Percentiles rank a stretch among this genome's conserved stretches.
phyloP scores from a whole-genome alignment of 768 basidiomycete species.

The Multifurca ochricompacta region DNA sequence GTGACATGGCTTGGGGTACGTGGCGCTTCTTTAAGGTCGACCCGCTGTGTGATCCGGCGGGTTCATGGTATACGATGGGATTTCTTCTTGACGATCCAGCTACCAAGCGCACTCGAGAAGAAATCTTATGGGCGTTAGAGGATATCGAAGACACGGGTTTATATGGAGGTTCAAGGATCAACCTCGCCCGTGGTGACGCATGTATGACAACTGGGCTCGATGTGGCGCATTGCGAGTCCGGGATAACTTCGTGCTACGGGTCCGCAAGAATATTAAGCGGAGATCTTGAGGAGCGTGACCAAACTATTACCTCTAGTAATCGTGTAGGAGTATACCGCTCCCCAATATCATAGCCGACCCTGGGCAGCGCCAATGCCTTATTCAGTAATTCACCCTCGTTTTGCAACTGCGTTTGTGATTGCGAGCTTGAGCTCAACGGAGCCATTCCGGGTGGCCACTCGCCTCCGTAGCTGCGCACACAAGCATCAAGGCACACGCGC shows the following conservation, averaged over 20 bases:
- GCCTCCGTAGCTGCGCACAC: slow-evolving; percentile 2
- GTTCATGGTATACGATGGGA: not conserved
- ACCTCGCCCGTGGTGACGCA: not conserved
- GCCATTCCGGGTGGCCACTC: slow-evolving; percentile 5
- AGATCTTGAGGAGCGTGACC: not conserved
- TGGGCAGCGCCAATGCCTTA: not conserved
- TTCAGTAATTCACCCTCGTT: not conserved
- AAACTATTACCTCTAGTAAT: slow-evolving; percentile 7
- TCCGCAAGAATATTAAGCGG: not conserved
- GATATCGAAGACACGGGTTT: not conserved
- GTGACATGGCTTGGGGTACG: not conserved
- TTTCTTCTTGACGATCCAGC: not conserved
- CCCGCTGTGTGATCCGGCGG: not conserved
- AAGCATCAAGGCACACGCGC: slow-evolving; percentile 8
- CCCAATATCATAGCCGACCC: not conserved
- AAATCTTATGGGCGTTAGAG: not conserved
- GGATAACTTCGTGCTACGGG: slow-evolving; percentile 8
- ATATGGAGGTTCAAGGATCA: not conserved
- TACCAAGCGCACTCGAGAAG: not conserved
- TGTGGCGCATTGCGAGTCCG: slow-evolving; percentile 3
- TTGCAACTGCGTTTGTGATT: not conserved
- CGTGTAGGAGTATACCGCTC: not conserved
- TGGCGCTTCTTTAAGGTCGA: not conserved
- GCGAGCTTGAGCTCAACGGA: slow-evolving; percentile 4
- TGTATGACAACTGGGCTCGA: not conserved